Evolutionary conservation across 495 filamentous ascomycete genomes (phyloP).

Genomic region (Penicillium silybi): DNA sequence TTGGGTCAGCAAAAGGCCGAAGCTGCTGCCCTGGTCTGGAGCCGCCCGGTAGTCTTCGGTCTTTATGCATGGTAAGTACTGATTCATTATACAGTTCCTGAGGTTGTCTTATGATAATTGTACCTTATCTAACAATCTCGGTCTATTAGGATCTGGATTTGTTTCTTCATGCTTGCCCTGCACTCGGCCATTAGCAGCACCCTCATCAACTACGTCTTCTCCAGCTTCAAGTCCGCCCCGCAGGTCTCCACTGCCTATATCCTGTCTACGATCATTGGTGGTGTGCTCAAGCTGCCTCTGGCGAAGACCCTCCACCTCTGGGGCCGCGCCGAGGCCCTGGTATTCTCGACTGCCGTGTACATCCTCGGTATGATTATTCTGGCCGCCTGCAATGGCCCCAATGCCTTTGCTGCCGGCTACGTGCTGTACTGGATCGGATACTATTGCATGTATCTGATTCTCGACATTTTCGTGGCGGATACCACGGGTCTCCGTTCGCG

Average conservation of each 20-base stretch:
- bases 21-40: conserved; percentile 43
- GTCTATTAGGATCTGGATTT: conserved; percentile 36
- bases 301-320: conserved; percentile 67
- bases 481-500: conserved; percentile 59
- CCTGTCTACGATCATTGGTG: conserved; percentile 53
- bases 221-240: conserved; percentile 32
- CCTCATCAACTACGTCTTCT: conserved; percentile 36
- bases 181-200: conserved; percentile 34
- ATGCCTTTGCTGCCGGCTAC: conserved; percentile 46
- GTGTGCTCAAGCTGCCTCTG: conserved; percentile 62
- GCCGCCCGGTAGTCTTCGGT: conserved; percentile 22
- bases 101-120: neutral
- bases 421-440: conserved; percentile 56
- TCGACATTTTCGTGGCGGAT: conserved; percentile 62
- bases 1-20: conserved; percentile 41
- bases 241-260: conserved; percentile 36
- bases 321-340: conserved; percentile 55
- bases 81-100: neutral
- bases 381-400: conserved; percentile 41
- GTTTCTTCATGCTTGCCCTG: conserved; percentile 41
- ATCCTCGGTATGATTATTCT: conserved; percentile 45
- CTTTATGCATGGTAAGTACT: conserved; percentile 39
- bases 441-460: conserved; percentile 53
- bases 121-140: neutral
- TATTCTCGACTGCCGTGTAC: conserved; percentile 33